phyloP scores from a whole-genome alignment of 2,329 filamentous ascomycete genomes.

The Chrysosporium queenslandicum region DNA sequence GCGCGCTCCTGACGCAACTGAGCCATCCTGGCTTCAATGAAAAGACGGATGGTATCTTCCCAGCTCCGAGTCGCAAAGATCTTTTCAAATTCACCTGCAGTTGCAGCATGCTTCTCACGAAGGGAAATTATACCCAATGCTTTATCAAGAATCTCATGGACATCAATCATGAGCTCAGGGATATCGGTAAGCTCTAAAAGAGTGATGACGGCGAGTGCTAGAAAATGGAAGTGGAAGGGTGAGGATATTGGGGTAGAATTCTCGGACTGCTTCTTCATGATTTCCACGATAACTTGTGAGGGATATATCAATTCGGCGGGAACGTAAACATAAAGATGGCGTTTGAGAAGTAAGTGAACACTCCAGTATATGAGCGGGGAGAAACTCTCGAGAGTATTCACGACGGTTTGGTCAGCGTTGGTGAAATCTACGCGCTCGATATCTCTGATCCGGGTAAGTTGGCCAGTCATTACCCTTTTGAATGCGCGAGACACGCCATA shows the following conservation, averaged over 20 bases:
- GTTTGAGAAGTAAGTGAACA: slow-evolving; percentile 34
- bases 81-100: slow-evolving; percentile 29
- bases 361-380: slow-evolving; percentile 37
- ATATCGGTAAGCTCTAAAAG: slow-evolving; percentile 35
- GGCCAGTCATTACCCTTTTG: slow-evolving; percentile 29
- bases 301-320: slow-evolving; percentile 35
- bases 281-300: slow-evolving; percentile 33
- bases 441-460: slow-evolving; percentile 32
- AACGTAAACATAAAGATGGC: slow-evolving; percentile 35
- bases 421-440: slow-evolving; percentile 28
- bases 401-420: slow-evolving; percentile 21
- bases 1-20: slow-evolving; percentile 25
- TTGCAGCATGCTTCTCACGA: slow-evolving; percentile 29
- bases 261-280: slow-evolving; percentile 29
- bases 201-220: slow-evolving; percentile 35
- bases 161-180: slow-evolving; percentile 30
- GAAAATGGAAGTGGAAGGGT: slow-evolving; percentile 35
- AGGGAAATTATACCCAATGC: slow-evolving; percentile 43
- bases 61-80: slow-evolving; percentile 33
- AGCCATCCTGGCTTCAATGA: slow-evolving; percentile 31
- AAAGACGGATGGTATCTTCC: slow-evolving; percentile 34
- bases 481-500: slow-evolving; percentile 31
- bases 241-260: slow-evolving; percentile 24
- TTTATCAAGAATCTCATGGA: slow-evolving; percentile 39
- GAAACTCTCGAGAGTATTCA: slow-evolving; percentile 29